These are phyloP conservation scores for Stagonosporopsis rhizophila DNA, from an alignment of 2,329 filamentous ascomycete genomes.

Conservation along the genomic window DNA sequence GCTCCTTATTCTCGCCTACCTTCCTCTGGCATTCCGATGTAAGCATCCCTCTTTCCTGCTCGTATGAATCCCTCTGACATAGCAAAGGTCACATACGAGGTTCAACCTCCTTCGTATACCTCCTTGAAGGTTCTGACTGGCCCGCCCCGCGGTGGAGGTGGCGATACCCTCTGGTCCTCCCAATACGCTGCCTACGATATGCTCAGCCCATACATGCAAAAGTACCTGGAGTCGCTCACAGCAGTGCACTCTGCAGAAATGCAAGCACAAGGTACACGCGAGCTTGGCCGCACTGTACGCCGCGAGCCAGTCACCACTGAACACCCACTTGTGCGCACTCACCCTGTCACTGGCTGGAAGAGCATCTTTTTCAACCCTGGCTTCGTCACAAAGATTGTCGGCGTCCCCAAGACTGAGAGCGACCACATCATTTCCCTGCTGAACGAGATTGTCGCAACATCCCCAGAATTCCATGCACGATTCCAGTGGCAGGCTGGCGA, in stretches of 20 bases:
- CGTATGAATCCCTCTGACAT: slow-evolving; percentile 17
- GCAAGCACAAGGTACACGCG: slow-evolving; percentile 59
- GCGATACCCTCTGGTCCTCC: slow-evolving; percentile 65
- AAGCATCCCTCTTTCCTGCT: slow-evolving; percentile 31
- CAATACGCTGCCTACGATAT: slow-evolving; percentile 66
- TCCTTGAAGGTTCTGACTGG: slow-evolving; percentile 62
- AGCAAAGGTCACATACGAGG: slow-evolving; percentile 61
- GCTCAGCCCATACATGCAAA: slow-evolving; percentile 62
- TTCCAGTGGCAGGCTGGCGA: slow-evolving; percentile 70
- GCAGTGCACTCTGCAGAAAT: slow-evolving; percentile 63
- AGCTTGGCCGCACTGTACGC: slow-evolving; percentile 60
- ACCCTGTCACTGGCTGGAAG: slow-evolving; percentile 70
- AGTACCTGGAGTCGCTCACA: slow-evolving; percentile 64
- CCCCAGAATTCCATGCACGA: slow-evolving; percentile 72
- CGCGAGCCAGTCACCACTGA: slow-evolving; percentile 61
- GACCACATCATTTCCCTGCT: slow-evolving; percentile 61
- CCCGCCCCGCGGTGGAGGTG: slow-evolving; percentile 62
- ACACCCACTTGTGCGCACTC: slow-evolving; percentile 65
- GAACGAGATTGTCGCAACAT: slow-evolving; percentile 63
- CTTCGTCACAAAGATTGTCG: slow-evolving; percentile 65
- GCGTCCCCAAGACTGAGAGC: slow-evolving; percentile 63
- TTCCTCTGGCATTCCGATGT: slow-evolving; percentile 65
- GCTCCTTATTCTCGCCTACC: slow-evolving; percentile 61
- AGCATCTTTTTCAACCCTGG: slow-evolving; percentile 66
- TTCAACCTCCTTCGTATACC: slow-evolving; percentile 65